Conservation (phyloP, 2,329 filamentous ascomycete species). For the Berkeleyomyces basicola region DNA sequence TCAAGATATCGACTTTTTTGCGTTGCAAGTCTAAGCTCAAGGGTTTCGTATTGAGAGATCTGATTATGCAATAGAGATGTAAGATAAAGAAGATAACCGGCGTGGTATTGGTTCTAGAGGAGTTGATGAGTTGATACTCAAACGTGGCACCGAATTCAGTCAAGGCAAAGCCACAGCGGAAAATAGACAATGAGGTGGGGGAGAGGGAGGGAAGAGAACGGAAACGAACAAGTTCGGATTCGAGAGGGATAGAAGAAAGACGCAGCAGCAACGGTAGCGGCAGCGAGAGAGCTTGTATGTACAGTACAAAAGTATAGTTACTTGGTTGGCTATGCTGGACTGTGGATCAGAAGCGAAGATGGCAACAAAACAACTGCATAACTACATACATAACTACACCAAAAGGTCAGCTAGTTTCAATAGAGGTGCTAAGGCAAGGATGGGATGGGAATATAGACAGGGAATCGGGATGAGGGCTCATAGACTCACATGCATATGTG, state of each 20-base stretch:
- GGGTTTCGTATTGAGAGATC: background rate
- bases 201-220: background rate
- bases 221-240: constrained; percentile 4
- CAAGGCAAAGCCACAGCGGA: background rate
- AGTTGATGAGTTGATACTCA: background rate
- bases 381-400: background rate
- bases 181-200: background rate
- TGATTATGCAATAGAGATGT: background rate
- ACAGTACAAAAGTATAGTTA: too few relatives aligned
- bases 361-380: background rate
- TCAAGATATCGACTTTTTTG: background rate
- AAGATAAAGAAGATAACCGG: background rate
- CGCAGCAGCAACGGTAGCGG: background rate
- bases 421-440: background rate
- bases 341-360: background rate
- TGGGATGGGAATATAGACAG: background rate
- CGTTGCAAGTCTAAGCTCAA: background rate
- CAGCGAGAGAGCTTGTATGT: background rate
- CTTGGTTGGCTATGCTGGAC: background rate
- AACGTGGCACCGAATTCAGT: background rate
- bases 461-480: background rate
- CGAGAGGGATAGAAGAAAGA: background rate
- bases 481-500: background rate
- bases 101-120: background rate
- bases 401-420: background rate